Conservation (phyloP, 208 protist species). For the Trypanosoma scelopori region DNA sequence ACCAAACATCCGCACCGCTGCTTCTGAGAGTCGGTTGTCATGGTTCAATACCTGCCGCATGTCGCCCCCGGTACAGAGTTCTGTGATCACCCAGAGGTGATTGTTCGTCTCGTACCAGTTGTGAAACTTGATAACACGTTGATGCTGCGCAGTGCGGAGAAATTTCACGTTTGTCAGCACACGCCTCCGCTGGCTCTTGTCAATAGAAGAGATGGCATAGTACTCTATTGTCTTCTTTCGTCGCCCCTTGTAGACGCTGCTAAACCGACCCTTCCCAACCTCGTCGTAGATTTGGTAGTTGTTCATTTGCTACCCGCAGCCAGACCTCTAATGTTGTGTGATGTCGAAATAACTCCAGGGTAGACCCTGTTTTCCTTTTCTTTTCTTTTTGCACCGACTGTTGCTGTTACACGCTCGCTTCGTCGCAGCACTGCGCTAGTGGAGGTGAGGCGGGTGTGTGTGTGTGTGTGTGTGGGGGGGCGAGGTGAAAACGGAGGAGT, state of each 20-base stretch:
- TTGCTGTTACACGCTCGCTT: too few relatives aligned
- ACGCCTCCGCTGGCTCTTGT: conserved; percentile 86
- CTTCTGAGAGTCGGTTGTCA: conserved; percentile 64
- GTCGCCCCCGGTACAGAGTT: conserved; percentile 93
- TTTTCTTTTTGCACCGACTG: too few relatives aligned
- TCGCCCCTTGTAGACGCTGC: conserved; percentile 93
- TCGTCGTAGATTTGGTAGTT: conserved; percentile 94
- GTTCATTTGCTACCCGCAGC: conserved; percentile 65
- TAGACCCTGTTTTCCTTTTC: too few relatives aligned
- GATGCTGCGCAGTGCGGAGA: conserved; percentile 72
- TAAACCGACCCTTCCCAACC: conserved; percentile 85
- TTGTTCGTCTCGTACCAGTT: conserved; percentile 97
- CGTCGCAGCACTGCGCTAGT: too few relatives aligned
- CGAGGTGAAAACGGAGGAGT: too few relatives aligned
- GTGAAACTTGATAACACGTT: conserved; percentile 90
- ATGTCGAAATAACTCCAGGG: too few relatives aligned
- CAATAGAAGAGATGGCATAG: conserved; percentile 93
- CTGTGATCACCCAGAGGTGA: conserved; percentile 96
- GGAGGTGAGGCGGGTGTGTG: too few relatives aligned
- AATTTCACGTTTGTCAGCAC: conserved; percentile 88
- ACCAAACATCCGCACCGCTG: conserved; percentile 75
- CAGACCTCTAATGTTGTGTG: too few relatives aligned
- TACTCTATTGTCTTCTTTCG: conserved; percentile 91
- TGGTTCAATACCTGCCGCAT: conserved; percentile 73
- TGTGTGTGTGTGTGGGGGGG: too few relatives aligned